These are phyloP conservation scores for Pseudomassariella vexata DNA, from an alignment of 2,329 filamentous ascomycete species.

Conservation along the genomic window DNA sequence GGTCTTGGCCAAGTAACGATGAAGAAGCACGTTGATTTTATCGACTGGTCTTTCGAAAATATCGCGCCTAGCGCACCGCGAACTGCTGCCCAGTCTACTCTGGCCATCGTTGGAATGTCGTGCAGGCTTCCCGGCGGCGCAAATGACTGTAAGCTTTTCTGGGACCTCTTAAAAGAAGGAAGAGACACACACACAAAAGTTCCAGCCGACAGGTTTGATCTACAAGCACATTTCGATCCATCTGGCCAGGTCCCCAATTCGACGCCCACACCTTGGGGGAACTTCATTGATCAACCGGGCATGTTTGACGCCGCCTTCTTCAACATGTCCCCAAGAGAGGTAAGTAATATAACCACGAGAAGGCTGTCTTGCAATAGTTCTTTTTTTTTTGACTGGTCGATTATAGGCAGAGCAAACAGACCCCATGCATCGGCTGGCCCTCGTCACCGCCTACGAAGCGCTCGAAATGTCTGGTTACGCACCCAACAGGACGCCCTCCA, in stretches of 20 bases:
- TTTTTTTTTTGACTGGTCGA: no score
- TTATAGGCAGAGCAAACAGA: conserved; percentile 49
- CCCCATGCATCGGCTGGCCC: conserved; percentile 60
- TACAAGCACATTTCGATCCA: background rate
- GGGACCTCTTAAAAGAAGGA: conserved; percentile 14
- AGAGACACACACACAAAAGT: conserved; percentile 9
- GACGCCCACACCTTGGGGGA: background rate
- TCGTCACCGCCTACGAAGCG: conserved; percentile 65
- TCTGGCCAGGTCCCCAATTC: background rate
- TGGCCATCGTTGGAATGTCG: conserved; percentile 22
- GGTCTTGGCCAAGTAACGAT: background rate
- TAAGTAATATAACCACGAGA: background rate
- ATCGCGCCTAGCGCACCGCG: no score
- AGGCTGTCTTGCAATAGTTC: no score
- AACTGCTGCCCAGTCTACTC: no score
- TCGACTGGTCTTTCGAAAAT: no score
- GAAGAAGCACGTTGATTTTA: no score
- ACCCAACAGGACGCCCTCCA: conserved; percentile 56
- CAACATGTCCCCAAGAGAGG: background rate
- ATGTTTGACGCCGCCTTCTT: conserved; percentile 1
- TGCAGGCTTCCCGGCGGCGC: conserved; percentile 26
- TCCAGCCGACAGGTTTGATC: conserved; percentile 14
- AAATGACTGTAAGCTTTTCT: conserved; percentile 18
- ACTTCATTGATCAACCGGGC: background rate
- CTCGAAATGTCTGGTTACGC: conserved; percentile 64